A percentile compares a stretch with the other conserved stretches of the same genome.
Evolutionary conservation across 352 stramenopile genomes (phyloP).

Genomic region (Globisporangium megalacanthum): DNA sequence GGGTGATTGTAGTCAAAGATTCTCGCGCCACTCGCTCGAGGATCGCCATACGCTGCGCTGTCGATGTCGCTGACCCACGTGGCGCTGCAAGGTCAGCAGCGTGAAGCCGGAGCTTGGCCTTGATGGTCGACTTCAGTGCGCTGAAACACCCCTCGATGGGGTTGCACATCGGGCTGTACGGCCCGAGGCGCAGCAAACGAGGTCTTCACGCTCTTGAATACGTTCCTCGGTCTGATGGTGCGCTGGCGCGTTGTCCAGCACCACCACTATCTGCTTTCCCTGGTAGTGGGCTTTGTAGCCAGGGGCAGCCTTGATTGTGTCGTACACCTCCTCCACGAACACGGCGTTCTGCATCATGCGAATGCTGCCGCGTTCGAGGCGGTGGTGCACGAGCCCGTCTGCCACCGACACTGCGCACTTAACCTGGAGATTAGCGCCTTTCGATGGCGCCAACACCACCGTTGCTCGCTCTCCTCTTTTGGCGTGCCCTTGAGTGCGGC

Average conservation of each 20-base stretch:
- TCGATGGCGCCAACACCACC: constrained; percentile 7
- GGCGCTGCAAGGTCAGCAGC: too few species aligned
- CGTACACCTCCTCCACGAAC: constrained; percentile 6
- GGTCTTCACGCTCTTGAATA: constrained; percentile 4
- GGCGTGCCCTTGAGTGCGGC: constrained; percentile 6
- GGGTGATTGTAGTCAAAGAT: too few species aligned
- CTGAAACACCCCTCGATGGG: constrained; percentile 20
- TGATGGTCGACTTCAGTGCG: background rate
- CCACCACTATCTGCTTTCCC: constrained; percentile 20
- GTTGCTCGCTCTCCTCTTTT: constrained; percentile 10
- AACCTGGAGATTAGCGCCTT: constrained; percentile 16
- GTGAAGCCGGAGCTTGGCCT: too few species aligned
- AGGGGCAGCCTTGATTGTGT: constrained; percentile 6
- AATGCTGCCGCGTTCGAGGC: constrained; percentile 14
- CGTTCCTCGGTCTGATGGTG: constrained; percentile 14
- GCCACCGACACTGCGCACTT: constrained; percentile 9
- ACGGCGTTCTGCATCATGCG: constrained; percentile 15
- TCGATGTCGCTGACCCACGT: too few species aligned
- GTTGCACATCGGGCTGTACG: constrained; percentile 13
- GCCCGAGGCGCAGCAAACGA: constrained; percentile 6
- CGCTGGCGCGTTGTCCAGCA: constrained; percentile 21
- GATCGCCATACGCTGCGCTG: too few species aligned
- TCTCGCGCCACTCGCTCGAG: too few species aligned
- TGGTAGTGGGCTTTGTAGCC: constrained; percentile 3
- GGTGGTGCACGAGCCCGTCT: constrained; percentile 7